phyloP scores from a whole-genome alignment of 208 protist genomes.

The Leptomonas pyrrhocoris region DNA sequence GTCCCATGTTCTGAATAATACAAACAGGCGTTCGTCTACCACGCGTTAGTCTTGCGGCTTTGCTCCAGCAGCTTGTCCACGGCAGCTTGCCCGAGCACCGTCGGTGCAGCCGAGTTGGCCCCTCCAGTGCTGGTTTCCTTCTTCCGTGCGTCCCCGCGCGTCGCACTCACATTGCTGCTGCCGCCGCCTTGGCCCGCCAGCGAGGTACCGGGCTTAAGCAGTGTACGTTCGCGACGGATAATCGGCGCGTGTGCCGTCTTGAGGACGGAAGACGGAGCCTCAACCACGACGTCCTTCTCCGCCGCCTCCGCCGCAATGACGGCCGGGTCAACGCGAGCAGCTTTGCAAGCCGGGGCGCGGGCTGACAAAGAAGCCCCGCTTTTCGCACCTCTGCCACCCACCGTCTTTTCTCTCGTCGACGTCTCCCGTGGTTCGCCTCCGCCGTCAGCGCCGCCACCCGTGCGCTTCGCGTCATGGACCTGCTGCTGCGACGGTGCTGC shows the following conservation, averaged over 20 bases:
- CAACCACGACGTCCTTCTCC: conserved; percentile 59
- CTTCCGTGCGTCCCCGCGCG: background rate
- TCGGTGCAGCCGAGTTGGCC: background rate
- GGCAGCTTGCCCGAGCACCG: conserved; percentile 38
- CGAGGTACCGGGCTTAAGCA: conserved; percentile 18
- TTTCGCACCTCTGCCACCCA: background rate
- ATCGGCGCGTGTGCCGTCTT: conserved; percentile 43
- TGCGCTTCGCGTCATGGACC: background rate
- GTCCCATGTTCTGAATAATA: too few relatives aligned
- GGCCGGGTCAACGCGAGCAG: conserved; percentile 16
- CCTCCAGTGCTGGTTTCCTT: conserved; percentile 18
- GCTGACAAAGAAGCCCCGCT: background rate
- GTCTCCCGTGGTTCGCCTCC: background rate
- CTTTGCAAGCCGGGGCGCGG: conserved; percentile 11
- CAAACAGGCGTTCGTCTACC: conserved; percentile 28
- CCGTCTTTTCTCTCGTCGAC: background rate
- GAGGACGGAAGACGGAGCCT: conserved; percentile 40
- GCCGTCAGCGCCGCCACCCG: too few relatives aligned
- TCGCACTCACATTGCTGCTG: background rate
- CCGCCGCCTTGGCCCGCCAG: background rate
- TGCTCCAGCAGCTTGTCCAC: conserved; percentile 47
- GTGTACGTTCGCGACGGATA: conserved; percentile 64
- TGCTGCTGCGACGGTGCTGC: too few relatives aligned
- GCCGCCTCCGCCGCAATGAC: conserved; percentile 40
- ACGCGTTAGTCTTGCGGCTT: conserved; percentile 30